Percentiles rank a stretch among this genome's conserved stretches.
These are phyloP conservation scores for Stachybotrys chartarum DNA, from an alignment of 2,329 filamentous ascomycete genomes.

Conservation along the genomic window DNA sequence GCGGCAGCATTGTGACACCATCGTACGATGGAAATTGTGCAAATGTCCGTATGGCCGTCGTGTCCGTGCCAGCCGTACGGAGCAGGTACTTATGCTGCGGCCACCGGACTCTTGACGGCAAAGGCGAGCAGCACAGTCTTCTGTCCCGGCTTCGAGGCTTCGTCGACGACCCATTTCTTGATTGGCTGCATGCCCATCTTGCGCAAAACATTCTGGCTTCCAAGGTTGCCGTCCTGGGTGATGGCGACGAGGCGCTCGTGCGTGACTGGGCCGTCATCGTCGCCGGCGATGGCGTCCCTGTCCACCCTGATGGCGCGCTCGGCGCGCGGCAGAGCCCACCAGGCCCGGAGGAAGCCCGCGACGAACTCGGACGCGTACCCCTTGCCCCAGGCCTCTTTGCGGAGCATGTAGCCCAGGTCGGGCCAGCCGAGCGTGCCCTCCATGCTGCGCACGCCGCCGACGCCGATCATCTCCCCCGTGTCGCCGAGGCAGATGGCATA, in stretches of 20 bases:
- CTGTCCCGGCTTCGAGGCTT: conserved; percentile 7
- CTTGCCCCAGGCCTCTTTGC: conserved; percentile 44
- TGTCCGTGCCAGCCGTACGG: not conserved
- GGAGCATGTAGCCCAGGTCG: conserved; percentile 51
- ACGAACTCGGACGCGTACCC: conserved; percentile 53
- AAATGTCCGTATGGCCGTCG: not conserved
- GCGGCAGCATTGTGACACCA: too few species aligned
- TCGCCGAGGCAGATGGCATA: conserved; percentile 42
- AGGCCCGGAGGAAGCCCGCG: conserved; percentile 35
- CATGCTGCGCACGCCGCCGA: conserved; percentile 34
- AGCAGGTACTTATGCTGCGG: not conserved
- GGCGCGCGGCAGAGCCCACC: conserved; percentile 41
- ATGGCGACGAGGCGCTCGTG: conserved; percentile 38
- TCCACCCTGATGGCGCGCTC: conserved; percentile 37
- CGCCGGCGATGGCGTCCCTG: conserved; percentile 23
- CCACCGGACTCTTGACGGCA: not conserved
- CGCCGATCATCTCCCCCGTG: conserved; percentile 44
- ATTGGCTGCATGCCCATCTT: conserved; percentile 48
- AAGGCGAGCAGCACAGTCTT: not conserved
- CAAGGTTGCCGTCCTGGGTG: conserved; percentile 39
- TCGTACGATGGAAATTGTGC: too few species aligned
- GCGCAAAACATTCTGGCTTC: conserved; percentile 47
- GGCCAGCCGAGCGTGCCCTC: conserved; percentile 42
- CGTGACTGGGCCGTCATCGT: conserved; percentile 17
- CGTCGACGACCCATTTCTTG: conserved; percentile 27